A percentile compares a stretch with the other conserved stretches of the same genome.
Evolutionary conservation across 2,329 filamentous ascomycete genomes (phyloP).

Genomic region (Ophiostoma sp.): DNA sequence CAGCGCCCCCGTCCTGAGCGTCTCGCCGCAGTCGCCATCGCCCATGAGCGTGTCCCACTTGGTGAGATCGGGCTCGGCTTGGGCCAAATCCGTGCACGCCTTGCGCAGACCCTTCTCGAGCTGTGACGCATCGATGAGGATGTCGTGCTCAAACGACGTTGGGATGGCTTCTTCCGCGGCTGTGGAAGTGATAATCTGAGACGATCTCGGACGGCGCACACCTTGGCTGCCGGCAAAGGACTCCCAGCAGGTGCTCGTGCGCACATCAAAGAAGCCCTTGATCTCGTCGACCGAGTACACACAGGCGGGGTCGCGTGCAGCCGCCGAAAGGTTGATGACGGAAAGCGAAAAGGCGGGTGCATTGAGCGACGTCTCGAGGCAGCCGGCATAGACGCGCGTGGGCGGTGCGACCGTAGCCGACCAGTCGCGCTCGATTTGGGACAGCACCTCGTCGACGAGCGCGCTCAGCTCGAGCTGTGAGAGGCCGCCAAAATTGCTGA

Average conservation of each 20-base stretch:
- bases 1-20: conserved; percentile 49
- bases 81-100: conserved; percentile 49
- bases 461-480: conserved; percentile 53
- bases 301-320: conserved; percentile 38
- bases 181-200: conserved; percentile 38
- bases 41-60: conserved; percentile 59
- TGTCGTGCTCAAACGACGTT: conserved; percentile 31
- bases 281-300: conserved; percentile 48
- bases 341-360: conserved; percentile 66
- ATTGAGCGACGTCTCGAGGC: conserved; percentile 66
- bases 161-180: not conserved
- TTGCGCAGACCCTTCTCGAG: conserved; percentile 50
- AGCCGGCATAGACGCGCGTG: conserved; percentile 54
- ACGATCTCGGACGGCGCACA: conserved; percentile 37
- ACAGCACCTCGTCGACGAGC: conserved; percentile 48
- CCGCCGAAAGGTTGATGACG: conserved; percentile 53
- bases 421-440: conserved; percentile 45
- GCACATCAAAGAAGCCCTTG: conserved; percentile 58
- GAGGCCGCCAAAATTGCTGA: conserved; percentile 57
- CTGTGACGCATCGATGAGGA: conserved; percentile 45
- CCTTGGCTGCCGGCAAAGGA: conserved; percentile 45
- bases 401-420: conserved; percentile 38
- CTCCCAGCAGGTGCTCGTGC: conserved; percentile 54
- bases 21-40: conserved; percentile 62
- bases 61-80: conserved; percentile 57